Conservation (phyloP, 768 basidiomycete species). For the Tulasnella sp. region DNA sequence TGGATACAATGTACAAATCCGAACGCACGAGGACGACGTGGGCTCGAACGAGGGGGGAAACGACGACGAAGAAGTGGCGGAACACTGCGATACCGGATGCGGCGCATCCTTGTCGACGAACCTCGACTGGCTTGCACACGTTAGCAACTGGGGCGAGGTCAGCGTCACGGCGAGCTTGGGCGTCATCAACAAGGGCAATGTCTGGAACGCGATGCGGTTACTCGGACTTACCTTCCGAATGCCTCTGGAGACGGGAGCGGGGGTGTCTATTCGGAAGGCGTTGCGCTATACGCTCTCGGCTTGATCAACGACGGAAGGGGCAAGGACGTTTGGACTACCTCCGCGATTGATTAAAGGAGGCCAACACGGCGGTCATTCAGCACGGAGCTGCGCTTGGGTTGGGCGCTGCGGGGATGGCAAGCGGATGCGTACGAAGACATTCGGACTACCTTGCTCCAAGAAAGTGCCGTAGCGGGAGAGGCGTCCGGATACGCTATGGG, state of each 20-base stretch:
- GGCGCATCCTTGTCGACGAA: no score
- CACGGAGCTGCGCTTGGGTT: no score
- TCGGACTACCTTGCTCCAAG: no score
- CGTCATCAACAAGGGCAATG: no score
- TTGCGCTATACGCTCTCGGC: slow-evolving; percentile 89
- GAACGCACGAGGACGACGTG: not conserved
- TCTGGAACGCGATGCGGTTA: no score
- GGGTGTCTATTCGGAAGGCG: slow-evolving; percentile 87
- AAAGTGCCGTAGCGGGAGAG: slow-evolving; percentile 93
- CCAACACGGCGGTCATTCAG: no score
- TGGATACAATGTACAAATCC: slow-evolving; percentile 6
- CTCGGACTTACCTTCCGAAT: slow-evolving; percentile 78
- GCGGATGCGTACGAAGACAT: no score
- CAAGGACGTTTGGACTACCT: slow-evolving; percentile 61
- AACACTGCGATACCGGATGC: slow-evolving; percentile 85
- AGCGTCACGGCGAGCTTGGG: no score
- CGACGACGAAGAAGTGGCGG: not conserved
- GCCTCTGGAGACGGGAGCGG: slow-evolving; percentile 48
- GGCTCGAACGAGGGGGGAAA: not conserved
- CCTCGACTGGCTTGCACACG: slow-evolving; percentile 89
- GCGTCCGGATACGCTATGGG: no score
- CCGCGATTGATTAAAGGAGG: slow-evolving; percentile 61
- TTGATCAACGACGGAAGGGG: slow-evolving; percentile 84
- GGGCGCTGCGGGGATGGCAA: no score
- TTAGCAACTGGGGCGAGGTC: slow-evolving; percentile 98